Evolutionary conservation across 495 filamentous ascomycete genomes (phyloP).

Genomic region (Trichoderma orchidacearum): DNA sequence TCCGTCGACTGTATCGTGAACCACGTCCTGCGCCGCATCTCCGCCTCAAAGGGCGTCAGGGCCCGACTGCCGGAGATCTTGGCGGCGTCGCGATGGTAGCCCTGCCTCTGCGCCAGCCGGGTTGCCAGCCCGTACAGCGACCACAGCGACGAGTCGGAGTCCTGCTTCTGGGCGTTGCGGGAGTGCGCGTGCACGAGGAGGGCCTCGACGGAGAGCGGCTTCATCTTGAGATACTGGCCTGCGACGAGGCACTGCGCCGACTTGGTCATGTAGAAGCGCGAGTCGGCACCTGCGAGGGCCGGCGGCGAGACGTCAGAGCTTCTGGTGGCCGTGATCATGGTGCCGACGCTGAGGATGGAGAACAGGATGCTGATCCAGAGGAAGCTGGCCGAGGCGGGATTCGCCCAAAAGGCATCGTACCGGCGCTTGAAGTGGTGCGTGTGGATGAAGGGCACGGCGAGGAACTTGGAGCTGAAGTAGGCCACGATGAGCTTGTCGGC

Average conservation of each 20-base stretch:
- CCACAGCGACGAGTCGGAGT: slow-evolving; percentile 15
- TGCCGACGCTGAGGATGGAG: slow-evolving; percentile 21
- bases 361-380: slow-evolving; percentile 29
- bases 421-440: slow-evolving; percentile 25
- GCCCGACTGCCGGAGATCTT: slow-evolving; percentile 11
- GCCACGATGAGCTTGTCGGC: slow-evolving; percentile 26
- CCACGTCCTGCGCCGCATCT: slow-evolving; percentile 40
- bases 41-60: slow-evolving; percentile 36
- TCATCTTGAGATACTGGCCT: slow-evolving; percentile 26
- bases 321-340: slow-evolving; percentile 13
- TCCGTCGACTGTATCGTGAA: slow-evolving; percentile 33
- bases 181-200: slow-evolving; percentile 26
- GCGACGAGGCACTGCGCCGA: slow-evolving; percentile 27
- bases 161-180: slow-evolving; percentile 19
- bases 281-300: slow-evolving; percentile 3
- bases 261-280: slow-evolving; percentile 8
- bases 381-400: slow-evolving; percentile 18
- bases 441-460: slow-evolving; percentile 21
- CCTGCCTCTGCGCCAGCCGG: slow-evolving; percentile 14
- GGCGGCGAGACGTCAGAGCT: slow-evolving; percentile 1
- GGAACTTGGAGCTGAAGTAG: slow-evolving; percentile 30
- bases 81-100: slow-evolving; percentile 37
- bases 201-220: slow-evolving; percentile 32
- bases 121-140: not conserved
- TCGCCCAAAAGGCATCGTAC: slow-evolving; percentile 34